Percentiles rank a stretch among this genome's conserved stretches.
These are phyloP conservation scores for Hortaea werneckii DNA, from an alignment of 2,329 filamentous ascomycete species.

Conservation along the genomic window DNA sequence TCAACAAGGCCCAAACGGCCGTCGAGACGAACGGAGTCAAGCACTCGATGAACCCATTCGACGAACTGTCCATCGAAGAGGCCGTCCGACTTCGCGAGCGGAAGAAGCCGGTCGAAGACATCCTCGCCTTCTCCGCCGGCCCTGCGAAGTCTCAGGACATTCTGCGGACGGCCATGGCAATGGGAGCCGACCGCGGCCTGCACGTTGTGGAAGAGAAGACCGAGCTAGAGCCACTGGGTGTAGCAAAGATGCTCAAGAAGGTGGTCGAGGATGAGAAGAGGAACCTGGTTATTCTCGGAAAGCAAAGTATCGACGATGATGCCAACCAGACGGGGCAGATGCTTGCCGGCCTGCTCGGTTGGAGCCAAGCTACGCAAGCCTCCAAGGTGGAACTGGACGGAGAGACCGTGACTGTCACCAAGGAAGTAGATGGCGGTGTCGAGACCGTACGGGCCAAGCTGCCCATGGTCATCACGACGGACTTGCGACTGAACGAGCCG, in stretches of 20 bases:
- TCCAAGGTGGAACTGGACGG: constrained; percentile 66
- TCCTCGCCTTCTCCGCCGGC: constrained; percentile 79
- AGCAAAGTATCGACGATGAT: constrained; percentile 98
- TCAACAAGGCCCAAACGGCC: constrained; percentile 65
- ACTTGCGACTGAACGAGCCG: constrained; percentile 88
- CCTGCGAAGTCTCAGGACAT: constrained; percentile 80
- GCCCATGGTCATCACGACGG: constrained; percentile 90
- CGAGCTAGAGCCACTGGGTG: constrained; percentile 77
- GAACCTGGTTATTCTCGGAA: constrained; percentile 88
- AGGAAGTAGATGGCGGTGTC: constrained; percentile 90
- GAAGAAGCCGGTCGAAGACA: constrained; percentile 69
- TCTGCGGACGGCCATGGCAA: constrained; percentile 93
- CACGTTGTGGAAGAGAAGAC: constrained; percentile 62
- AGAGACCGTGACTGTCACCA: constrained; percentile 64
- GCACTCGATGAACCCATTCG: constrained; percentile 98
- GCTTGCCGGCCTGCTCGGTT: constrained; percentile 83
- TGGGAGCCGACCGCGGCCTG: constrained; percentile 88
- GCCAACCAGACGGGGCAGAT: constrained; percentile 94
- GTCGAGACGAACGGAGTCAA: constrained; percentile 90
- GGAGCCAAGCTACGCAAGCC: constrained; percentile 92
- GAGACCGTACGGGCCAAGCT: constrained; percentile 80
- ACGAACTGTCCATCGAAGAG: constrained; percentile 96
- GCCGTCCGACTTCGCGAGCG: constrained; percentile 88
- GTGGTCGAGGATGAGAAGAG: constrained; percentile 75
- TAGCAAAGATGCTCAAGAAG: constrained; percentile 77